A percentile compares a stretch with the other conserved stretches of the same genome.
These are phyloP conservation scores for Mortierella claussenii DNA, from an alignment of 192 early-diverging fungal species.

Conservation along the genomic window DNA sequence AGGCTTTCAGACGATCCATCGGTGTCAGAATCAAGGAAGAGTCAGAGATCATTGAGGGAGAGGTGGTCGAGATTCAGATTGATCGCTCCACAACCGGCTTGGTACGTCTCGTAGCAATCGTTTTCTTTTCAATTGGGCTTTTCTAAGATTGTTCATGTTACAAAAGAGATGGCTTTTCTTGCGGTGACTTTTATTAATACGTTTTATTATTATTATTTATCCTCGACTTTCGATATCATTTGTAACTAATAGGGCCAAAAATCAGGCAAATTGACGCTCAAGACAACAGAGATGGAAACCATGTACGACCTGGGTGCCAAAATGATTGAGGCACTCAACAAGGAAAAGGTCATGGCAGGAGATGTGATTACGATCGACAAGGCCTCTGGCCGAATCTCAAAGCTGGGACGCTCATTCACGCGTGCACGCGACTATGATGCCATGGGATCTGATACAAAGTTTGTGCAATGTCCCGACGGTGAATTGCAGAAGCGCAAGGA, in stretches of 20 bases:
- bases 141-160: no score
- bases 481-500: slow-evolving; percentile 98
- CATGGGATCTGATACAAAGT: slow-evolving; percentile 95
- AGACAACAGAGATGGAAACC: slow-evolving; percentile 99
- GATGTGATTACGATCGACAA: slow-evolving; percentile 99
- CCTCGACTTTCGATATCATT: neutral
- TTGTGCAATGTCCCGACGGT: slow-evolving; percentile 99
- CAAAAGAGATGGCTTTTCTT: neutral
- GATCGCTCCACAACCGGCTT: slow-evolving; percentile 93
- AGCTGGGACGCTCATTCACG: slow-evolving; percentile 95
- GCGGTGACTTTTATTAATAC: neutral
- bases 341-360: slow-evolving; percentile 97
- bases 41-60: slow-evolving; percentile 98
- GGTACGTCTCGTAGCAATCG: slow-evolving; percentile 45
- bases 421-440: slow-evolving; percentile 98
- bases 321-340: slow-evolving; percentile 97
- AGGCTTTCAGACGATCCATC: slow-evolving; percentile 97
- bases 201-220: neutral
- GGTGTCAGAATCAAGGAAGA: slow-evolving; percentile 99
- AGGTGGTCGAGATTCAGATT: slow-evolving; percentile 98
- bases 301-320: slow-evolving; percentile 99
- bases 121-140: neutral
- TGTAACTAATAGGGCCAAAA: slow-evolving; percentile 81
- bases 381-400: slow-evolving; percentile 94
- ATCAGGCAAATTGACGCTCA: slow-evolving; percentile 96